Evolutionary conservation across 164 flowering plant genomes (phyloP).

Genomic region (Saururus chinensis): DNA sequence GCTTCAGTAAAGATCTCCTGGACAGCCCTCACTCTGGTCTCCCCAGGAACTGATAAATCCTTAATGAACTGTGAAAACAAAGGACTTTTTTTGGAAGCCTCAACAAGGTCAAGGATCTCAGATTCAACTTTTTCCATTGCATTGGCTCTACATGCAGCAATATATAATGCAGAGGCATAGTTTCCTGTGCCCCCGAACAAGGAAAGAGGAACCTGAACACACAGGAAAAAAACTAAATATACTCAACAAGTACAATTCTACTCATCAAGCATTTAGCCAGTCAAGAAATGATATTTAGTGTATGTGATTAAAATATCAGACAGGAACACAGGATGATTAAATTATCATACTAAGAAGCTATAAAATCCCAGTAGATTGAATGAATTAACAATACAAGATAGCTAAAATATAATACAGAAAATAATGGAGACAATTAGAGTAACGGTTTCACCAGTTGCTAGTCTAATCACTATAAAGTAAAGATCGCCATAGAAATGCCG

Average conservation of each 20-base stretch:
- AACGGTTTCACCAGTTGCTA: too few species aligned
- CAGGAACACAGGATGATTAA: too few species aligned
- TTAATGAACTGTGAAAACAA: slow-evolving; percentile 55
- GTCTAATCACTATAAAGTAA: too few species aligned
- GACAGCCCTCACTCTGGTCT: slow-evolving; percentile 51
- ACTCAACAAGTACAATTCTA: neutral
- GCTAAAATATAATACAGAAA: too few species aligned
- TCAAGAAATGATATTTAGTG: too few species aligned
- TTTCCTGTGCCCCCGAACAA: slow-evolving; percentile 76
- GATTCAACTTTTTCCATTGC: slow-evolving; percentile 64
- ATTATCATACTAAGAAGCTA: too few species aligned
- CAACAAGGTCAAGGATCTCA: slow-evolving; percentile 57
- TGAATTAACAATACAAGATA: too few species aligned
- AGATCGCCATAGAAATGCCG: too few species aligned
- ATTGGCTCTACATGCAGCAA: slow-evolving; percentile 59
- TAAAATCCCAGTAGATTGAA: too few species aligned
- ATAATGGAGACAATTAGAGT: too few species aligned
- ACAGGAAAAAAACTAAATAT: neutral
- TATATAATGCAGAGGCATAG: slow-evolving; percentile 78
- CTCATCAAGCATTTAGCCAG: neutral
- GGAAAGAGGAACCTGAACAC: slow-evolving; percentile 52
- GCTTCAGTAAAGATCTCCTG: slow-evolving; percentile 44
- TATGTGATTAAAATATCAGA: too few species aligned
- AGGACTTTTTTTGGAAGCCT: slow-evolving; percentile 56
- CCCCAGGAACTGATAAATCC: slow-evolving; percentile 52